Evolutionary conservation across 148 eudicot genomes (phyloP), one percentile per base, ranked within the genome.

Genomic region (Fagopyrum homotropicum): DNA sequence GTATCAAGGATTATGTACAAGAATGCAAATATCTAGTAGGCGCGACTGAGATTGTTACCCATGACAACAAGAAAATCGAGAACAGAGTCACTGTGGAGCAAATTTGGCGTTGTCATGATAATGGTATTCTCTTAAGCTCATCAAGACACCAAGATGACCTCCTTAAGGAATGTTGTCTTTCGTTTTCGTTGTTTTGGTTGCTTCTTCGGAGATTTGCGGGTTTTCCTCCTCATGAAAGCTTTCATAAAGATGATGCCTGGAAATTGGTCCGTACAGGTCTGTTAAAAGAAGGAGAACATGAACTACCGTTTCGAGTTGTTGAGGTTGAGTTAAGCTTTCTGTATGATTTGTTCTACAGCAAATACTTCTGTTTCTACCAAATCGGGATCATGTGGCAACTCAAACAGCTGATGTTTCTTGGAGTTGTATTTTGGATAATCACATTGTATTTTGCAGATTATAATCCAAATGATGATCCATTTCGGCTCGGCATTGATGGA

Each of bases 181-280:
- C 64, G 9, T 59, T 59, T 59, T 59, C 64, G 35, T 59, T 59
- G 64, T 59, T 59, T 19, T 59, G 64, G 64, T 8, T 59, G 64
- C 64, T 59, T 59, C 64, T 63, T 1, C 26, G 44, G 11, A 63
- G 44, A 11, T 63, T 63, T 8, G 69, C 22, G 4, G 45, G 69
- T 16, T 10, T 63, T 63, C 45, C 15, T 29, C 12, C 69, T 0
- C 30, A 63, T 8, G 43, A 29, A 63, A 30, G 16, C 11, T 29
- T 5, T 11, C 69, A 35, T 63, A 2, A 12, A 2, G 0, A 29
- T 6, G n/a, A 63, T 44, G 69, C 69, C 1, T 63, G 45, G 16
- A 63, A 63, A 7, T 63, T 63, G 10, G 64, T 59, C 17, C 64
- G 45, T 19, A 0, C 2, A 4, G 45, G 69, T n/a, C 8, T 63